Base-by-base conservation (phyloP, 78 protist genomes). In the Mastigamoeba balamuthi region DNA sequence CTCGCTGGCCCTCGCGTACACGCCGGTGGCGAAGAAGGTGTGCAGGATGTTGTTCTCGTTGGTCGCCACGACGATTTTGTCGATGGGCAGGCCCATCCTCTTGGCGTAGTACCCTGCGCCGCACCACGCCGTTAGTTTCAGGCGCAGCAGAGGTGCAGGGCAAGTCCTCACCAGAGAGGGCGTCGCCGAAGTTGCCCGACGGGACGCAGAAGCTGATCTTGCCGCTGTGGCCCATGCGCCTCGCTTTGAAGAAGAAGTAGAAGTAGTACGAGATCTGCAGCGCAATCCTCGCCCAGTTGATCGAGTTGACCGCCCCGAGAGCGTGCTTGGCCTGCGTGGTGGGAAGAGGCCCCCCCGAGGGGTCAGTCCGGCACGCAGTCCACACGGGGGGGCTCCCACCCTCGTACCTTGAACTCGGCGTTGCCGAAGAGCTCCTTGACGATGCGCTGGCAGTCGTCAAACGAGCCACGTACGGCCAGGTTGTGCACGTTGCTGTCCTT, bases 231-330 rank as follows among this genome's bases (percentile, higher is more conserved):
- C n/a, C n/a, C n/a, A n/a, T n/a, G n/a, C n/a, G n/a, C n/a, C n/a
- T n/a, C n/a, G n/a, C n/a, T n/a, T n/a, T n/a, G n/a, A n/a, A 77
- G 80, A 76, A 84, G 35, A 69, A 33, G 39, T 33, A 63, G 67
- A 76, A 84, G 76, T 84, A 84, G 77, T 84, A 84, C 6, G 58
- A 33, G n/a, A 77, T 84, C 80, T 85, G 90, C 10, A 71, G 78
- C 44, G 78, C 63, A n/a, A 85, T 85, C 39, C 90, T 40, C 3
- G 90, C 90, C 77, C 83, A 85, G 78, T 85, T 85, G 78, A 85
- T 85, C 6, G 77, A 66, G 66, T 85, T 85, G 65, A 85, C 68
- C 9, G 90, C 90, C 0, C 82, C 84, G 23, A 85, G 80, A 25
- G 1, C 0, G 69, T 72, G 53, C 9, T 2, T 9, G n/a, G 43